phyloP scores from a whole-genome alignment of 371 early-diverging fungal species.

The Rhizopus delemar region DNA sequence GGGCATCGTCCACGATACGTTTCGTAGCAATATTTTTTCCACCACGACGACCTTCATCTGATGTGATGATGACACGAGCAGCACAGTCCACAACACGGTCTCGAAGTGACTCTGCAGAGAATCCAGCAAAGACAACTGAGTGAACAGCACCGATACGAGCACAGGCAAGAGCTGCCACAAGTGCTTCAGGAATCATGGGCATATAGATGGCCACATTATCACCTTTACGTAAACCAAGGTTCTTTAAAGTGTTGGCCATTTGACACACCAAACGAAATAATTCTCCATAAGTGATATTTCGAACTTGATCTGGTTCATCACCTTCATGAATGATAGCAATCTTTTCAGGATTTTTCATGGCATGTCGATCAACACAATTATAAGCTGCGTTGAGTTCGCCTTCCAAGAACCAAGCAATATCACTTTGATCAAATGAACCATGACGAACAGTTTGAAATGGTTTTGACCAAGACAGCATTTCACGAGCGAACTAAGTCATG shows the following conservation, averaged over 20 bases:
- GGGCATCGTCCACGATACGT: constrained; percentile 88
- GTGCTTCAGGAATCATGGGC: constrained; percentile 97
- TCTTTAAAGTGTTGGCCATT: constrained; percentile 79
- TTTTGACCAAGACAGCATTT: constrained; percentile 72
- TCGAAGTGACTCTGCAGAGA: constrained; percentile 84
- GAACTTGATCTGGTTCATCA: constrained; percentile 81
- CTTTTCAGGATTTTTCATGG: constrained; percentile 61
- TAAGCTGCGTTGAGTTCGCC: constrained; percentile 92
- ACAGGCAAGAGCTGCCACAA: constrained; percentile 91
- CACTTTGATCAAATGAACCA: constrained; percentile 71
- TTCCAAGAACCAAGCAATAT: constrained; percentile 91
- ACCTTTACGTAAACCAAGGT: constrained; percentile 84
- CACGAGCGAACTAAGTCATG: constrained; percentile 62
- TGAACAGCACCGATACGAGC: constrained; percentile 90
- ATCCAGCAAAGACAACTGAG: constrained; percentile 93
- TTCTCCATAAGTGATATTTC: constrained; percentile 81
- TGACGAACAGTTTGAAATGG: constrained; percentile 69
- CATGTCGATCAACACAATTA: constrained; percentile 97
- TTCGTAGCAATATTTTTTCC: constrained; percentile 88
- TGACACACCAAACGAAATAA: constrained; percentile 80
- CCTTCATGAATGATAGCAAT: constrained; percentile 90
- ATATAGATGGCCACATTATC: constrained; percentile 94
- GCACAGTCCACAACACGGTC: constrained; percentile 82
- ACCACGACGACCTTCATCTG: constrained; percentile 89
- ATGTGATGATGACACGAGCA: constrained; percentile 77